phyloP scores from a whole-genome alignment of 176 grass and related monocot genomes.

The Lolium rigidum region DNA sequence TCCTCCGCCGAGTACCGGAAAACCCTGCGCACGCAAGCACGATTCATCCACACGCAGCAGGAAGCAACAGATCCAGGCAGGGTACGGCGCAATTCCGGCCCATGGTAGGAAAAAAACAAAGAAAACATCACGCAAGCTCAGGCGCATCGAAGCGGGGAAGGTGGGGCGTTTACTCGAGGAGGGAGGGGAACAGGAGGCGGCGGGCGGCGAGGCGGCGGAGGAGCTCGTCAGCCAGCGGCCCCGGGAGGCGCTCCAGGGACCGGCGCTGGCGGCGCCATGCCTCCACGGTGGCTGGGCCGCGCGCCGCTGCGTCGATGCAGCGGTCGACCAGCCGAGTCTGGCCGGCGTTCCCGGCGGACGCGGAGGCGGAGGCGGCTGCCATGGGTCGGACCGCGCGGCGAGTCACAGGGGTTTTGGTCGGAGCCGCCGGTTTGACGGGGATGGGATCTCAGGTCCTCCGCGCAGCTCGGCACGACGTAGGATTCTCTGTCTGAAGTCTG shows the following conservation, averaged over 20 bases:
- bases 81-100: neutral
- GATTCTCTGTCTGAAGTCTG: neutral
- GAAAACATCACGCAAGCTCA: neutral
- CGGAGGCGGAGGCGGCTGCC: conserved; percentile 8
- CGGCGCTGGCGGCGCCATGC: conserved; percentile 81
- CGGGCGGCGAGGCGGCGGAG: conserved; percentile 65
- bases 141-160: neutral
- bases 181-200: conserved; percentile 76
- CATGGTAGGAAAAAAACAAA: neutral
- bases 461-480: neutral
- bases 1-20: conserved; percentile 72
- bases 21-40: conserved; percentile 45
- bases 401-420: neutral
- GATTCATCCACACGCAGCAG: neutral
- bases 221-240: conserved; percentile 74
- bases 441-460: neutral
- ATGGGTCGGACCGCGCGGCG: conserved; percentile 1
- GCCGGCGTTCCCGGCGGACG: neutral
- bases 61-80: neutral
- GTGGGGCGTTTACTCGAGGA: conserved; percentile 66
- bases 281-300: conserved; percentile 59
- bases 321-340: conserved; percentile 48
- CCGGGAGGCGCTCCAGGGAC: conserved; percentile 78
- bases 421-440: neutral
- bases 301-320: conserved; percentile 70